phyloP scores from a whole-genome alignment of 78 protist species.

The Isochrysis galbana region DNA sequence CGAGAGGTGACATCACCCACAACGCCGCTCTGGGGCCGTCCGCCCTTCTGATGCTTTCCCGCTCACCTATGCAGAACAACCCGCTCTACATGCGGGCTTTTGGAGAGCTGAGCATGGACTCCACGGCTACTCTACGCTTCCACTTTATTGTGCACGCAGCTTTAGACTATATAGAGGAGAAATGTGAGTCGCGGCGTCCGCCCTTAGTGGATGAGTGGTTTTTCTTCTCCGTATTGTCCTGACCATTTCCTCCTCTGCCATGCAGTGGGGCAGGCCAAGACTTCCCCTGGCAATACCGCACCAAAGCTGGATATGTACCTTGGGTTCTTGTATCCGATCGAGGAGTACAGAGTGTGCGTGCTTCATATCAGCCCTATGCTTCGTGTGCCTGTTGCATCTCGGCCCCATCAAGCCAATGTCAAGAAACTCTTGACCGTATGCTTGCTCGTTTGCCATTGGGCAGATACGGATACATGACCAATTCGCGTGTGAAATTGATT shows the following conservation, averaged over 20 bases:
- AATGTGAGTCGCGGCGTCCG: neutral
- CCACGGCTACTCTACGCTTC: neutral
- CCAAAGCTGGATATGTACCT: neutral
- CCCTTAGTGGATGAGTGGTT: neutral
- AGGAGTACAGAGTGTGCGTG: neutral
- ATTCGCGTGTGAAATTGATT: neutral
- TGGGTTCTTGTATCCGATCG: neutral
- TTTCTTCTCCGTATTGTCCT: too few relatives aligned
- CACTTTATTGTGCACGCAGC: neutral
- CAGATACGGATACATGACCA: neutral
- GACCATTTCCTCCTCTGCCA: too few relatives aligned
- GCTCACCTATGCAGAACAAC: neutral
- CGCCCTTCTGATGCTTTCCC: neutral
- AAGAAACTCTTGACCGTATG: neutral
- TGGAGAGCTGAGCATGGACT: neutral
- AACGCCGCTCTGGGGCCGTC: too few relatives aligned
- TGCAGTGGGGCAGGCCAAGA: too few relatives aligned
- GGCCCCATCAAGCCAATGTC: neutral
- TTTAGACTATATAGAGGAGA: neutral
- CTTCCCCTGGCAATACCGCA: too few relatives aligned
- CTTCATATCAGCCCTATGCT: neutral
- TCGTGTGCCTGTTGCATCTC: neutral
- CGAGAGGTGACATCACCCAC: too few relatives aligned
- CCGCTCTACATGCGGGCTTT: neutral
- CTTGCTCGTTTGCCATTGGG: neutral